phyloP scores from a whole-genome alignment of 2,329 filamentous ascomycete species.

The Sclerotinia trifoliorum region DNA sequence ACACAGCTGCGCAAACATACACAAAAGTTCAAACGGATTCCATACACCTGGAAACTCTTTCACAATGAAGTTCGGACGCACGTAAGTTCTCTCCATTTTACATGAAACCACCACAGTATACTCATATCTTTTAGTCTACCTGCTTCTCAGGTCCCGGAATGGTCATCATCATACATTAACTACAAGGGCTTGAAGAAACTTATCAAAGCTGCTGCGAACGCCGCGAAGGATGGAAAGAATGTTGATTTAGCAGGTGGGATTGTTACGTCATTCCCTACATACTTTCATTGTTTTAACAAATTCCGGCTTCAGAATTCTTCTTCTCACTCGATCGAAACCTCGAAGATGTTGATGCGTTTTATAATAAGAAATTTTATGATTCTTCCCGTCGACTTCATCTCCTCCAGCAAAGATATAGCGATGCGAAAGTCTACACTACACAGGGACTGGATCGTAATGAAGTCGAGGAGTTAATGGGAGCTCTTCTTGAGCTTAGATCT shows the following conservation, averaged over 20 bases:
- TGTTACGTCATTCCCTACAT: constrained; percentile 37
- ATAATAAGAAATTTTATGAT: constrained; percentile 92
- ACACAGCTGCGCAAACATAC: background rate
- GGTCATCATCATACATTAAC: constrained; percentile 81
- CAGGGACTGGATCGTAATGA: constrained; percentile 83
- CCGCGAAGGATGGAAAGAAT: constrained; percentile 65
- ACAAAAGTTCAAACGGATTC: background rate
- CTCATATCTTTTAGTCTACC: constrained; percentile 53
- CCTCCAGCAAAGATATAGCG: constrained; percentile 83
- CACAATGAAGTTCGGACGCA: constrained; percentile 63
- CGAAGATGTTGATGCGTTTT: constrained; percentile 94
- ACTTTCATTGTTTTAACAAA: constrained; percentile 36
- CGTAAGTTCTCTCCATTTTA: constrained; percentile 46
- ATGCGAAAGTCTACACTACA: constrained; percentile 60
- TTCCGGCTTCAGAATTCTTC: constrained; percentile 74
- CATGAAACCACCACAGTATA: constrained; percentile 3
- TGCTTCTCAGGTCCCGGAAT: constrained; percentile 83
- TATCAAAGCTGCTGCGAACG: constrained; percentile 72
- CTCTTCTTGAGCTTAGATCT: constrained; percentile 81
- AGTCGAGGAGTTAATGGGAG: constrained; percentile 84
- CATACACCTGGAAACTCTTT: background rate
- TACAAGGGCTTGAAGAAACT: constrained; percentile 94
- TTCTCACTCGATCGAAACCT: constrained; percentile 95
- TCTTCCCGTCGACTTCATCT: constrained; percentile 80
- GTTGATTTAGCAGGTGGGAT: constrained; percentile 83